Conservation (phyloP, 1,139 yeast genomes). For the Debaryomycetaceae sp. region DNA sequence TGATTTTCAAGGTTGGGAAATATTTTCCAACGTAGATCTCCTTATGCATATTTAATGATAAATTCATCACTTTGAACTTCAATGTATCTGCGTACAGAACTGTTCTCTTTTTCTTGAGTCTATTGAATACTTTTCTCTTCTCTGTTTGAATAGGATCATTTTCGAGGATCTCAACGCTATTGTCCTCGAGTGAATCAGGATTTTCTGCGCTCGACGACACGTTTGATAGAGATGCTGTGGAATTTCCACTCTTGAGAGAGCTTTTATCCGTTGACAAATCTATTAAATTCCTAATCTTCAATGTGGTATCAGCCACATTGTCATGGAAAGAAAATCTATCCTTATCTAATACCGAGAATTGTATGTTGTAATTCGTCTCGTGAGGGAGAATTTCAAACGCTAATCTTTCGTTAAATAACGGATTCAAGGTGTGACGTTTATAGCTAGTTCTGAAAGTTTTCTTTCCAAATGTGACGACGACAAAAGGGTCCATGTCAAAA, state of each 20-base stretch:
- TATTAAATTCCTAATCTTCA: constrained; percentile 50
- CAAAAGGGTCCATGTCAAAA: constrained; percentile 96
- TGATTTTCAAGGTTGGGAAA: constrained; percentile 54
- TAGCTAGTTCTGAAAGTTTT: constrained; percentile 84
- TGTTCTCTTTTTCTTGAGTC: constrained; percentile 22
- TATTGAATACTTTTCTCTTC: constrained; percentile 26
- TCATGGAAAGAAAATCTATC: constrained; percentile 84
- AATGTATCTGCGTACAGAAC: constrained; percentile 37
- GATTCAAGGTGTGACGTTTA: constrained; percentile 79
- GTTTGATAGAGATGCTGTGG: constrained; percentile 10
- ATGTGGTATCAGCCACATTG: constrained; percentile 62
- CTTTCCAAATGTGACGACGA: constrained; percentile 85
- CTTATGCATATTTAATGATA: constrained; percentile 32
- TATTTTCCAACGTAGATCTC: constrained; percentile 34
- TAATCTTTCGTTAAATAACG: constrained; percentile 75
- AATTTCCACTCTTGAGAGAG: constrained; percentile 3
- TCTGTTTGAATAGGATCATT: constrained; percentile 28
- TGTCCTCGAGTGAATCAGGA: constrained; percentile 11
- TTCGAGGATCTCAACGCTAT: constrained; percentile 23
- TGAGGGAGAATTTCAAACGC: constrained; percentile 72
- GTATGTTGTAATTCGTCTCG: constrained; percentile 63
- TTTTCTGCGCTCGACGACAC: constrained; percentile 8
- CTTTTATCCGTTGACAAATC: constrained; percentile 21
- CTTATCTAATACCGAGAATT: constrained; percentile 75
- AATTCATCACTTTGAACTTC: constrained; percentile 40